Base-by-base conservation (phyloP, 768 basidiomycete genomes). In the Boletus eberwhitei region DNA sequence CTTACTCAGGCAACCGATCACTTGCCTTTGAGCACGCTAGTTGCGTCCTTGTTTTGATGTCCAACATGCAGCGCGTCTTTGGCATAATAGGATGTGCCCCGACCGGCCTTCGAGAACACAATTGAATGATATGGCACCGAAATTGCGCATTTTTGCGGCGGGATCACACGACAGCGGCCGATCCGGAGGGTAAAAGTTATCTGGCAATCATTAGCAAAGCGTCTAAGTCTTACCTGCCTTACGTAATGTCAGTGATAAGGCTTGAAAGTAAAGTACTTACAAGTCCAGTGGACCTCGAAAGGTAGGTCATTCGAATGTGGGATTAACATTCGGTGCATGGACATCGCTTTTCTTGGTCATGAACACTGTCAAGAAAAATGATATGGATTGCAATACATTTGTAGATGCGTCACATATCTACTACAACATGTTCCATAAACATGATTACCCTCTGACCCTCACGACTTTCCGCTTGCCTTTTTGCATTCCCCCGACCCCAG, bases 391-490 rank as follows among this genome's bases (percentile, higher is more conserved):
- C 38, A 46, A 58, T 67, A 64, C 63, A 66, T 35, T 53, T 32
- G 56, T 55, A 64, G 35, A 56, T 55, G n/a, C 62, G 58, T 54
- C 53, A 41, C 36, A 59, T 37, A 47, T 44, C 38, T 42, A 57
- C 51, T 41, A 56, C 48, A 35, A 42, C 46, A 37, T 17, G 7
- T 37, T 43, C 35, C 26, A 19, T 31, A 22, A 13, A 24, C 36
- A 17, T 32, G 14, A 36, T 61, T 59, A 86, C 43, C 81, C 84
- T 58, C 87, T 78, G 13, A 92, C 87, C 59, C 89, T 76, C 17
- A 92, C 80, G 8, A 92, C 87, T 68, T 88, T 91, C 73, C 87
- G 75, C 68, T 91, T 91, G 34, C 88, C 88, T 67, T 90, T 90
- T 67, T 83, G 78, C 58, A 69, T 61, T 5, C 65, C 65, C 2